Evolutionary conservation across 306 rosid species (phyloP), one percentile per base, ranked within the genome.

Genomic region (Trifolium dubium): DNA sequence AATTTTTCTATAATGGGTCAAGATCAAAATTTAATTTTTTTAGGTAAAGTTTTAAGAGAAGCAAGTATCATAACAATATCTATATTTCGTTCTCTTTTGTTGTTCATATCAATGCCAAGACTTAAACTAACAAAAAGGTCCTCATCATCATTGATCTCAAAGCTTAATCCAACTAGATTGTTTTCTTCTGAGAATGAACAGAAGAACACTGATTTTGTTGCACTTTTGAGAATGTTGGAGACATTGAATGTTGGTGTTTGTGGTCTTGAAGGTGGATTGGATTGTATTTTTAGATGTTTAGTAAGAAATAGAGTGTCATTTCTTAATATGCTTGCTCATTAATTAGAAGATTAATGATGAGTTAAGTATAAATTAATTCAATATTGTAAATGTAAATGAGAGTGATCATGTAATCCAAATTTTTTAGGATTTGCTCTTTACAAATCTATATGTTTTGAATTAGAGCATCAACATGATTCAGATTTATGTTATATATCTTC

Each of bases 251-350:
- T 60, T 73, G 54, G 76, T 43, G 40, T 84, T 54, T 83, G 75
- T 54, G 83, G 82, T 8, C 68, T 88, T 1, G 82, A 78, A 3
- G 71, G 73, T 72, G 80, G 77, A 68, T 30, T 82, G 34, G 82
- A 78, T 73, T 66, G 77, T 75, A 31, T 90, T 37, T 92, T 80
- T 35, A 86, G 89, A 77, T 73, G 91, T 81, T 73, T 90, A 64
- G 81, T 92, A 10, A 83, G 82, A 74, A 86, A 90, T 46, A 90
- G 96, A 86, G 98, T 92, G 63, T 87, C 85, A 10, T 81, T 88
- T 37, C 93, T 90, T 17, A 90, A 90, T 81, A 78, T 89, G 76
- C 73, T 89, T 23, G 78, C 87, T 46, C 86, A 88, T 47, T 89
- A 69, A 35, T 30, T 61, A 18, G 28, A 30, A 19, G 3, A 23